These are phyloP conservation scores for Heterobasidion occidentale DNA, from an alignment of 1,284 basidiomycete species.

Conservation along the genomic window DNA sequence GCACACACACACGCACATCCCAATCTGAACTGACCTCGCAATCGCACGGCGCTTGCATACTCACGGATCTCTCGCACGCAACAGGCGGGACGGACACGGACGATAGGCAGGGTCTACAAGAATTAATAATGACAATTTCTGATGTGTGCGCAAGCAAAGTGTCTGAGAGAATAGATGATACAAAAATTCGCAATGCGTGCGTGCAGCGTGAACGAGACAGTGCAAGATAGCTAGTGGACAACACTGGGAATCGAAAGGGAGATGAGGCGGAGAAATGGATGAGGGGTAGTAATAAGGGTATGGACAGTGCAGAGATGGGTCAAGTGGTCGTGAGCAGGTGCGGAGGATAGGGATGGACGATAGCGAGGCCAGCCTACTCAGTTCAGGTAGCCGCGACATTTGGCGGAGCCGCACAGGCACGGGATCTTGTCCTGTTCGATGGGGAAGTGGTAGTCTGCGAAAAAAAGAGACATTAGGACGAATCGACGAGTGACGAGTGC, in stretches of 20 bases:
- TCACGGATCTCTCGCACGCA: neutral
- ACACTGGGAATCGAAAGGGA: too few species aligned
- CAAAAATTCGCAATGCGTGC: conserved; percentile 9
- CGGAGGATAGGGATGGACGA: neutral
- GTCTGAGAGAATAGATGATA: conserved; percentile 11
- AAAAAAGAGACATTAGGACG: conserved; percentile 3
- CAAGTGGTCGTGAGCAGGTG: conserved; percentile 2
- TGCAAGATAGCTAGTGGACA: conserved; percentile 21
- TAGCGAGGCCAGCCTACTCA: conserved; percentile 25
- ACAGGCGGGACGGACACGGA: neutral
- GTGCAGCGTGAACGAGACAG: conserved; percentile 1
- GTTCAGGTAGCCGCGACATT: conserved; percentile 88
- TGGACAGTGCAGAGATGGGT: conserved; percentile 9
- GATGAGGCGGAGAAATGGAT: too few species aligned
- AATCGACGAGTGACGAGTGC: neutral
- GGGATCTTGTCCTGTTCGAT: conserved; percentile 91
- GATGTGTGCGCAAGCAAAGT: neutral
- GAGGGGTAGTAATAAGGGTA: conserved; percentile 5
- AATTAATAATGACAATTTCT: neutral
- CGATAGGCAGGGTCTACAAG: neutral
- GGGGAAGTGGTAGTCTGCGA: conserved; percentile 84
- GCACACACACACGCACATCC: neutral
- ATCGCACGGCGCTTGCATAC: too few species aligned
- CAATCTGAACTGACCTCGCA: too few species aligned
- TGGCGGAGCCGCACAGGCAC: conserved; percentile 80